These are phyloP conservation scores for Diversispora epigaea DNA, from an alignment of 192 early-diverging fungal genomes.

Conservation along the genomic window DNA sequence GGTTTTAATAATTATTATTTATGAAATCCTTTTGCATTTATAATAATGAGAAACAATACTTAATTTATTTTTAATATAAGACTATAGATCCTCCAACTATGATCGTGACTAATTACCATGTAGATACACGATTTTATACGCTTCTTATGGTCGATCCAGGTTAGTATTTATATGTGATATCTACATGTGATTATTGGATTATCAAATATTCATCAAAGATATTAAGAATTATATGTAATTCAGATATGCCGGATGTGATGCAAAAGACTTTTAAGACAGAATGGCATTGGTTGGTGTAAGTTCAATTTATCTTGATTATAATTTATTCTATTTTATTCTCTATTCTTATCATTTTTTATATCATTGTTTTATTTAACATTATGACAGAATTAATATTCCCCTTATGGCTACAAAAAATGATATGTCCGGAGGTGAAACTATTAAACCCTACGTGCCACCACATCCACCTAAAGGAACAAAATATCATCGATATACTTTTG, in stretches of 20 bases:
- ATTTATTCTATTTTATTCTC: neutral
- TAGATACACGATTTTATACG: slow-evolving; percentile 68
- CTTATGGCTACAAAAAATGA: slow-evolving; percentile 54
- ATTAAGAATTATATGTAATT: neutral
- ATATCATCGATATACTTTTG: slow-evolving; percentile 70
- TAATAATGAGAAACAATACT: slow-evolving; percentile 34
- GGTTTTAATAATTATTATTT: neutral
- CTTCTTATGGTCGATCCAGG: slow-evolving; percentile 70
- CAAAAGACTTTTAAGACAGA: slow-evolving; percentile 67
- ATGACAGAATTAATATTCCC: slow-evolving; percentile 55
- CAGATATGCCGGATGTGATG: slow-evolving; percentile 60
- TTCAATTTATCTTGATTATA: neutral
- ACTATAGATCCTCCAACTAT: slow-evolving; percentile 57
- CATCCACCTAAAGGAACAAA: slow-evolving; percentile 76
- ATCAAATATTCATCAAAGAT: too few relatives aligned
- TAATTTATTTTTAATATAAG: slow-evolving; percentile 44
- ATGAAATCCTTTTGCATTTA: slow-evolving; percentile 1
- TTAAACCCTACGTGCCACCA: slow-evolving; percentile 66
- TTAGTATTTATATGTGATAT: slow-evolving; percentile 17
- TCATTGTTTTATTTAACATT: neutral
- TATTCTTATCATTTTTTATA: neutral
- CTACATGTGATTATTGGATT: too few relatives aligned
- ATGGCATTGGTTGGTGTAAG: slow-evolving; percentile 72
- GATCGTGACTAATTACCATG: slow-evolving; percentile 60
- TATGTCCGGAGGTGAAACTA: slow-evolving; percentile 44